phyloP scores from a whole-genome alignment of 345 rosid species.

The Balakata baccata region DNA sequence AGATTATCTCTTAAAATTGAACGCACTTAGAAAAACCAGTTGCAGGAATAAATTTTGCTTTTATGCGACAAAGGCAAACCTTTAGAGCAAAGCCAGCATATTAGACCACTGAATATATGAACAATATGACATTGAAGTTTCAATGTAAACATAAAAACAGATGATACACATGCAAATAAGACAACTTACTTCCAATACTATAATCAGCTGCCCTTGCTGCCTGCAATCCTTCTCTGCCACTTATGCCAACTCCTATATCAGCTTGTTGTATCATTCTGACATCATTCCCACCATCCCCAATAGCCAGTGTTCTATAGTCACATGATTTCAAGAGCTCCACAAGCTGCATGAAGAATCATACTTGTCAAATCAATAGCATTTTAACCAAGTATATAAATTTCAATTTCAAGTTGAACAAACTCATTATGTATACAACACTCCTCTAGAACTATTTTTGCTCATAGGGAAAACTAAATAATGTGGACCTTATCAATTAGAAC shows the following conservation, averaged over 20 bases:
- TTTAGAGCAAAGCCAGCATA: not conserved
- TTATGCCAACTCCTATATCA: slow-evolving; percentile 95
- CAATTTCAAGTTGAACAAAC: not conserved
- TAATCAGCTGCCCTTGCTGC: slow-evolving; percentile 99
- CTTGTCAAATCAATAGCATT: not conserved
- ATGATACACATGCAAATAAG: not conserved
- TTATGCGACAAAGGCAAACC: not conserved
- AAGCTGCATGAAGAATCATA: slow-evolving; percentile 49
- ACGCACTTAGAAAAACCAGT: not conserved
- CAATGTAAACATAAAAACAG: not conserved
- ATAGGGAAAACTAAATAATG: not conserved
- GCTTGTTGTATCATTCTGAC: slow-evolving; percentile 99
- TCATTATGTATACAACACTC: not conserved
- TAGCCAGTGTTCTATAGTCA: slow-evolving; percentile 91
- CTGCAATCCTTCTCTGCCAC: slow-evolving; percentile 98
- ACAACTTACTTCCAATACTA: slow-evolving; percentile 86
- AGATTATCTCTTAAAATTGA: not conserved
- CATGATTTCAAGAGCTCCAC: slow-evolving; percentile 89
- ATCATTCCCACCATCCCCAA: slow-evolving; percentile 99
- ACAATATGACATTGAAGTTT: not conserved
- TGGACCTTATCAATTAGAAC: not conserved
- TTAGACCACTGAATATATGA: not conserved
- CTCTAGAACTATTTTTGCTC: not conserved
- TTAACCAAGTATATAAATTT: not conserved
- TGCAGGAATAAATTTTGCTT: not conserved